phyloP scores from a whole-genome alignment of 2,329 filamentous ascomycete genomes.

The Cryphonectria naterciae region DNA sequence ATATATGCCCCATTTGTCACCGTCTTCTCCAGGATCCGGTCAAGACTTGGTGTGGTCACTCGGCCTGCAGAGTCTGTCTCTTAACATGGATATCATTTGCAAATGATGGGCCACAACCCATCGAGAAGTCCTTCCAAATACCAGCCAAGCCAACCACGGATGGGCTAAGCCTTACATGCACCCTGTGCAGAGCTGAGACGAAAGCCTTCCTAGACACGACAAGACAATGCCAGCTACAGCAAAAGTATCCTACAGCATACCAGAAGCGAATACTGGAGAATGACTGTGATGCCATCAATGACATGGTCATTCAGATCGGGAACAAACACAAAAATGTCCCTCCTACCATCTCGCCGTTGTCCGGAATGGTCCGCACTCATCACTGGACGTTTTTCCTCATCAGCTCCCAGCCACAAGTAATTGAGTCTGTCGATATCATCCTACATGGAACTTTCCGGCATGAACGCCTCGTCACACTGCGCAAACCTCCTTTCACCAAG shows the following conservation, averaged over 20 bases:
- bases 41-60: slow-evolving; percentile 7
- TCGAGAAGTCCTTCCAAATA: neutral
- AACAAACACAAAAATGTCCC: slow-evolving; percentile 21
- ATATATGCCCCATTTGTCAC: slow-evolving; percentile 17
- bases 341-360: slow-evolving; percentile 12
- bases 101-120: neutral
- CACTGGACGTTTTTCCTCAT: slow-evolving; percentile 16
- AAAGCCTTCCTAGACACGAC: neutral
- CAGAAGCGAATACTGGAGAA: neutral
- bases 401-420: slow-evolving; percentile 6
- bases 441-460: slow-evolving; percentile 12
- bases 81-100: slow-evolving; percentile 17
- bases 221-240: neutral
- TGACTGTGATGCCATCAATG: neutral
- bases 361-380: slow-evolving; percentile 10
- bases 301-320: slow-evolving; percentile 20
- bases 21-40: neutral
- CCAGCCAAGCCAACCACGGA: neutral
- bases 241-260: neutral
- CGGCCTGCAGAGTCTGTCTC: slow-evolving; percentile 13
- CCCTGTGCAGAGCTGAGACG: neutral
- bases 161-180: neutral
- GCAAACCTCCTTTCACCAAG: slow-evolving; percentile 18
- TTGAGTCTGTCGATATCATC: slow-evolving; percentile 21
- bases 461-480: slow-evolving; percentile 17